phyloP scores from a whole-genome alignment of 2,329 filamentous ascomycete species.

The Colletotrichum noveboracense region DNA sequence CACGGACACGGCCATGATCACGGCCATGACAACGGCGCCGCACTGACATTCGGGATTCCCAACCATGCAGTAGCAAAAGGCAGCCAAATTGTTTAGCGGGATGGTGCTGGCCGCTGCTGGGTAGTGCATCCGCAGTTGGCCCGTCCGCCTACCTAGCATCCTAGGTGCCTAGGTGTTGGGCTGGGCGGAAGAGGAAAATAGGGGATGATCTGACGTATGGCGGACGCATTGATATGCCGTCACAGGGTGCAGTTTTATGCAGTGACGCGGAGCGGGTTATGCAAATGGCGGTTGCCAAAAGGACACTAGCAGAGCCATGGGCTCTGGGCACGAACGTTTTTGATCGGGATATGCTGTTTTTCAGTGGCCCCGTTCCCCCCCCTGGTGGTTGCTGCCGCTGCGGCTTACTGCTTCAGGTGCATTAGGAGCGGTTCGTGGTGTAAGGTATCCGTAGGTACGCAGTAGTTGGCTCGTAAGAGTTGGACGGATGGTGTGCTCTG shows the following conservation, averaged over 20 bases:
- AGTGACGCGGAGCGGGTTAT: slow-evolving; percentile 10
- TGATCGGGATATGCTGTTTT: slow-evolving; percentile 5
- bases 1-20: slow-evolving; percentile 1
- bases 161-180: neutral
- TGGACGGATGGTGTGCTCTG: neutral
- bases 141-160: neutral
- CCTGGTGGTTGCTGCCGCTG: neutral
- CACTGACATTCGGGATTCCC: neutral
- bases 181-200: neutral
- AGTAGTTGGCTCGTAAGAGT: neutral
- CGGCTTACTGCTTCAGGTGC: neutral
- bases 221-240: neutral
- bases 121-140: neutral
- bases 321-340: neutral
- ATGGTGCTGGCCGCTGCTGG: neutral
- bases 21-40: slow-evolving; percentile 14
- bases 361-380: neutral
- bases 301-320: neutral
- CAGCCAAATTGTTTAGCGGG: slow-evolving; percentile 5
- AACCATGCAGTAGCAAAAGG: neutral
- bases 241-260: slow-evolving; percentile 11
- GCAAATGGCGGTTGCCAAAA: neutral
- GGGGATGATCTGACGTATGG: slow-evolving; percentile 19
- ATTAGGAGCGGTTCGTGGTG: neutral
- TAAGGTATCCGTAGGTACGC: too few relatives aligned